phyloP scores from a whole-genome alignment of 768 basidiomycete genomes.

The Hemileccinum rubropunctum region DNA sequence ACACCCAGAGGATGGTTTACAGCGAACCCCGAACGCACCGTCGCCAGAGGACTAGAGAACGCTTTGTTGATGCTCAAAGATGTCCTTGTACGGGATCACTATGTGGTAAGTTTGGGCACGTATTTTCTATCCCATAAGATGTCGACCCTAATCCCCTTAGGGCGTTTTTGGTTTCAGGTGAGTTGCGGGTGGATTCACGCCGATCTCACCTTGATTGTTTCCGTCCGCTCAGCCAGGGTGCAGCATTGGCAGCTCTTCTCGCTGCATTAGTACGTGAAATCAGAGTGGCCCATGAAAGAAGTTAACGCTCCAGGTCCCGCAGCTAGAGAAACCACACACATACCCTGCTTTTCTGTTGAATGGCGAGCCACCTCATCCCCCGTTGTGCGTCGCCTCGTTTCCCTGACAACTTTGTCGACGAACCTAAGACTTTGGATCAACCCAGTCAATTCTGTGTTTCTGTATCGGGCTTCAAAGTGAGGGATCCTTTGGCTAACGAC shows the following conservation, averaged over 20 bases:
- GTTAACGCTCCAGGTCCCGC: slow-evolving; percentile 3
- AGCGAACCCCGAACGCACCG: slow-evolving; percentile 48
- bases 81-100: slow-evolving; percentile 53
- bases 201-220: slow-evolving; percentile 4
- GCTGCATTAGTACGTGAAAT: slow-evolving; percentile 58
- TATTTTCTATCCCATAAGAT: background rate
- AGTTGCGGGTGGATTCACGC: background rate
- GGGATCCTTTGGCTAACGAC: slow-evolving; percentile 42
- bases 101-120: slow-evolving; percentile 50
- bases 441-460: slow-evolving; percentile 68
- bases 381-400: slow-evolving; percentile 49
- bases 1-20: slow-evolving; percentile 75
- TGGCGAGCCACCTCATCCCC: slow-evolving; percentile 68
- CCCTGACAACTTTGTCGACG: background rate
- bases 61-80: slow-evolving; percentile 54
- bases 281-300: background rate
- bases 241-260: slow-evolving; percentile 68
- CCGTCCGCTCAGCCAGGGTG: slow-evolving; percentile 60
- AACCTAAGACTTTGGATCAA: background rate
- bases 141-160: slow-evolving; percentile 33
- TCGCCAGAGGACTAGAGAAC: slow-evolving; percentile 55
- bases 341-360: slow-evolving; percentile 62
- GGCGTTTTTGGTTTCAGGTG: slow-evolving; percentile 82
- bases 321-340: slow-evolving; percentile 53
- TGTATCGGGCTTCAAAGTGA: slow-evolving; percentile 68